Conservation (phyloP, 2,329 filamentous ascomycete species). For the Colletotrichum nymphaeae region DNA sequence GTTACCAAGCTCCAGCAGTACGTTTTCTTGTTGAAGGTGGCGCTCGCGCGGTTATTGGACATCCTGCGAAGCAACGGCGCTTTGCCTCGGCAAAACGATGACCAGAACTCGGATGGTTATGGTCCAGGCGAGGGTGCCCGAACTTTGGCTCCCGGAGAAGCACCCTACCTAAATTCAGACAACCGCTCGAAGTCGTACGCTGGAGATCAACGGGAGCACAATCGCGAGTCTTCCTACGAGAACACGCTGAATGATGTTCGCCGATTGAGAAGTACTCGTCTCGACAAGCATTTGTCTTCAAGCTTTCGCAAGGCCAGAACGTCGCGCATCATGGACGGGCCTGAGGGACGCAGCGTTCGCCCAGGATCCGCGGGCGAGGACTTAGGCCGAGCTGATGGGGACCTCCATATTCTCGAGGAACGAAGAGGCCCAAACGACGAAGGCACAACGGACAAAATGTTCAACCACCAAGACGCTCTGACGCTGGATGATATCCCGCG, state of each 20-base stretch:
- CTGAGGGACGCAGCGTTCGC: conserved; percentile 74
- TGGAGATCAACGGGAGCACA: conserved; percentile 69
- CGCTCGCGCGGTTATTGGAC: conserved; percentile 87
- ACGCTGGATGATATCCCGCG: conserved; percentile 96
- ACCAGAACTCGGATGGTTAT: conserved; percentile 75
- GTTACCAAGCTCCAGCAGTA: conserved; percentile 94
- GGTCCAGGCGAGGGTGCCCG: conserved; percentile 70
- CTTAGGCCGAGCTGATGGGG: conserved; percentile 62
- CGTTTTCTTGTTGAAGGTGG: conserved; percentile 90
- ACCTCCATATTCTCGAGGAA: conserved; percentile 85
- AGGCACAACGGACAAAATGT: conserved; percentile 81
- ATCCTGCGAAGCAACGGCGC: conserved; percentile 87
- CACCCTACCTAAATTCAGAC: conserved; percentile 69
- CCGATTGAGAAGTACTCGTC: conserved; percentile 88
- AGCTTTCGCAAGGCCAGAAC: conserved; percentile 91
- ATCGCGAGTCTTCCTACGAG: conserved; percentile 84
- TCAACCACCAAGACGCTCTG: conserved; percentile 90
- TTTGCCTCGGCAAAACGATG: conserved; percentile 79
- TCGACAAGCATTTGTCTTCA: conserved; percentile 94
- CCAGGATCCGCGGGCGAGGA: conserved; percentile 79
- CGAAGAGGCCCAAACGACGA: conserved; percentile 70
- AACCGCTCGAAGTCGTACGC: conserved; percentile 80
- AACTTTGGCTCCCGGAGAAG: conserved; percentile 27
- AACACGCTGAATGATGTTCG: conserved; percentile 96
- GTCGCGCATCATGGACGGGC: conserved; percentile 92